Evolutionary conservation across 768 basidiomycete species (phyloP).

Genomic region (Lentinus brumalis): DNA sequence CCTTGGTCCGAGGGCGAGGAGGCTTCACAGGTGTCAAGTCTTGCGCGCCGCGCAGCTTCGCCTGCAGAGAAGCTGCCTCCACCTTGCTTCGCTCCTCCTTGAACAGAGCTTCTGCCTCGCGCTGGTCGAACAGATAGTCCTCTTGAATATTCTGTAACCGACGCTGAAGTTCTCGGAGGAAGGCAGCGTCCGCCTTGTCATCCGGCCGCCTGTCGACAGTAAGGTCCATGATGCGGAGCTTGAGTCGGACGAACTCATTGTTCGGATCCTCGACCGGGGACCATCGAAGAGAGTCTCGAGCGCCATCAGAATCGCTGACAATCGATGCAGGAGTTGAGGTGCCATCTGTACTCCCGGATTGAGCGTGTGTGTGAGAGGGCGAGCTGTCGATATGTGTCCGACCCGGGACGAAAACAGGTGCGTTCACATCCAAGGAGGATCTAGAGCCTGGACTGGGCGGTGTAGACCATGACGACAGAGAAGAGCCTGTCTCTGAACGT

Average conservation of each 20-base stretch:
- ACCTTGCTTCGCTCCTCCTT: conserved; percentile 52
- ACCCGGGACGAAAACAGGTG: conserved; percentile 41
- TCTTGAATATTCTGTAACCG: conserved; percentile 50
- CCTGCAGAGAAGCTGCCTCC: conserved; percentile 46
- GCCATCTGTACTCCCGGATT: not conserved
- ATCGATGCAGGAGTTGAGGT: conserved; percentile 7
- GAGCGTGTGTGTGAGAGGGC: not conserved
- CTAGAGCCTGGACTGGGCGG: conserved; percentile 11
- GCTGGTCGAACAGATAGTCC: conserved; percentile 72
- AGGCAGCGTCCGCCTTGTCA: conserved; percentile 30
- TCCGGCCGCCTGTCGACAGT: conserved; percentile 36
- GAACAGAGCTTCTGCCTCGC: conserved; percentile 63
- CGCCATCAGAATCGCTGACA: not conserved
- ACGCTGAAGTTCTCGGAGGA: conserved; percentile 42
- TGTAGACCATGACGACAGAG: not conserved
- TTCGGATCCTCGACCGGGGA: conserved; percentile 49
- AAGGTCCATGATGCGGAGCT: conserved; percentile 54
- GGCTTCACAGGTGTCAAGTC: not conserved
- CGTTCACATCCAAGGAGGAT: conserved; percentile 39
- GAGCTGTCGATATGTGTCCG: conserved; percentile 3
- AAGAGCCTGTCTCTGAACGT: conserved; percentile 3
- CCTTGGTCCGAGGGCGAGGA: not conserved
- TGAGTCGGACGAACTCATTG: conserved; percentile 61
- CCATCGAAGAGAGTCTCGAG: conserved; percentile 8
- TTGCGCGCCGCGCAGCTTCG: conserved; percentile 38